Evolutionary conservation across 176 grass and related monocot genomes (phyloP).

Genomic region (Aegilops speltoides): DNA sequence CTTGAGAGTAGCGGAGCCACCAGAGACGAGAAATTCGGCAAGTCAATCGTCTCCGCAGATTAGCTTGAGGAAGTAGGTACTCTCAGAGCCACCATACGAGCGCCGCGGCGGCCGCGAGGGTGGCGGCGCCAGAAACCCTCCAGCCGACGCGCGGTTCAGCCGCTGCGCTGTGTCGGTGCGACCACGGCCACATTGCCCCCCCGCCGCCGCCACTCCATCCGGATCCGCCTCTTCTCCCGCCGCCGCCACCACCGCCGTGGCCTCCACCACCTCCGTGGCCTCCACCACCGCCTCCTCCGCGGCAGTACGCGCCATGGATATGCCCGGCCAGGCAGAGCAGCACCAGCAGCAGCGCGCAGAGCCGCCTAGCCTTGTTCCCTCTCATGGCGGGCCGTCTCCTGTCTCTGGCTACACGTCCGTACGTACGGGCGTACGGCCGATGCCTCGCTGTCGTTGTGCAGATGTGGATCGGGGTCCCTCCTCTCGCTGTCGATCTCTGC

Average conservation of each 20-base stretch:
- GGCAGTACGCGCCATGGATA: background rate
- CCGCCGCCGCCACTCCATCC: background rate
- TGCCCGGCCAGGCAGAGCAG: background rate
- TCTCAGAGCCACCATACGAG: constrained; percentile 20
- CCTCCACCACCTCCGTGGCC: background rate
- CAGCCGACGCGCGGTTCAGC: background rate
- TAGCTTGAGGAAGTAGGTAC: background rate
- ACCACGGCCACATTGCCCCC: background rate
- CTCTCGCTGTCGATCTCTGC: background rate
- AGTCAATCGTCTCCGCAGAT: background rate
- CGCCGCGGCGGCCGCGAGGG: background rate
- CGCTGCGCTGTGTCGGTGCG: background rate
- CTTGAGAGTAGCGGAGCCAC: background rate
- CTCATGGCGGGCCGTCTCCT: constrained; percentile 20
- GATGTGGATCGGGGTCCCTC: background rate
- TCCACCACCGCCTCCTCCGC: no score
- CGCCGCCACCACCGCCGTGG: no score
- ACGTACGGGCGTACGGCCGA: background rate
- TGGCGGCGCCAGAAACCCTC: background rate
- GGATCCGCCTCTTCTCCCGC: background rate
- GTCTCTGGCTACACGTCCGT: background rate
- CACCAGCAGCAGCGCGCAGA: background rate
- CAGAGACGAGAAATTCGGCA: background rate
- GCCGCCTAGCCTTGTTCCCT: background rate
- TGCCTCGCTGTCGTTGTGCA: background rate